Conservation (phyloP, 2,329 filamentous ascomycete genomes). For the Zasmidium cellare region DNA sequence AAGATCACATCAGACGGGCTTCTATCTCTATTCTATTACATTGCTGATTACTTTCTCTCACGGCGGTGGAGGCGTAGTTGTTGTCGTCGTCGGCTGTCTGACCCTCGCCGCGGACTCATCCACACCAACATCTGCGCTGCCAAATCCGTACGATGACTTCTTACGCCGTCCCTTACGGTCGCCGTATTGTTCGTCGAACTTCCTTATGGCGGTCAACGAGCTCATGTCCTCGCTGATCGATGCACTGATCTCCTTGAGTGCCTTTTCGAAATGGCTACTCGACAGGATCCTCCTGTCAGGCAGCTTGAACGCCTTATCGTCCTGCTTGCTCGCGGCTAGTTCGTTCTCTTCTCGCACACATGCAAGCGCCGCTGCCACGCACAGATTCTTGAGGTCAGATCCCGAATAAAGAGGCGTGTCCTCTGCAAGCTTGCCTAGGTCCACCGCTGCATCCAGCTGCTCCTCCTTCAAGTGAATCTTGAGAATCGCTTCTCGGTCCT, state of each 20-base stretch:
- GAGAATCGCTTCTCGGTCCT: constrained; percentile 68
- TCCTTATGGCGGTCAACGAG: constrained; percentile 79
- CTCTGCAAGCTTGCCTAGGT: constrained; percentile 62
- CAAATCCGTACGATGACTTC: constrained; percentile 37
- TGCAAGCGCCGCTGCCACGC: constrained; percentile 75
- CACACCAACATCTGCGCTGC: constrained; percentile 19
- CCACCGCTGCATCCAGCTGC: constrained; percentile 60
- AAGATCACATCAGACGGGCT: neutral
- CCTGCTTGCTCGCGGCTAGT: constrained; percentile 29
- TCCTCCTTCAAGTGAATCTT: constrained; percentile 71
- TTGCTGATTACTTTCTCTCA: constrained; percentile 1
- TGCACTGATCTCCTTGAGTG: constrained; percentile 83
- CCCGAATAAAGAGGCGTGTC: constrained; percentile 77
- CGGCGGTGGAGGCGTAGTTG: constrained; percentile 7
- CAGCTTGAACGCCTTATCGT: constrained; percentile 54
- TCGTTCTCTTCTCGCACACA: constrained; percentile 74
- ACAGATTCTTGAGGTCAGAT: constrained; percentile 80
- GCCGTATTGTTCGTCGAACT: constrained; percentile 95
- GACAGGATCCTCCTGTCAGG: constrained; percentile 68
- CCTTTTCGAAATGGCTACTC: constrained; percentile 76
- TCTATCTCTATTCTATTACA: neutral
- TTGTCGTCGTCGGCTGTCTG: constrained; percentile 15
- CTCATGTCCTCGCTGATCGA: constrained; percentile 94
- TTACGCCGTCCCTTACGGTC: constrained; percentile 66
- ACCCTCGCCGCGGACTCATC: constrained; percentile 36